phyloP scores from a whole-genome alignment of 352 stramenopile species.

The Pythium dissimile region DNA sequence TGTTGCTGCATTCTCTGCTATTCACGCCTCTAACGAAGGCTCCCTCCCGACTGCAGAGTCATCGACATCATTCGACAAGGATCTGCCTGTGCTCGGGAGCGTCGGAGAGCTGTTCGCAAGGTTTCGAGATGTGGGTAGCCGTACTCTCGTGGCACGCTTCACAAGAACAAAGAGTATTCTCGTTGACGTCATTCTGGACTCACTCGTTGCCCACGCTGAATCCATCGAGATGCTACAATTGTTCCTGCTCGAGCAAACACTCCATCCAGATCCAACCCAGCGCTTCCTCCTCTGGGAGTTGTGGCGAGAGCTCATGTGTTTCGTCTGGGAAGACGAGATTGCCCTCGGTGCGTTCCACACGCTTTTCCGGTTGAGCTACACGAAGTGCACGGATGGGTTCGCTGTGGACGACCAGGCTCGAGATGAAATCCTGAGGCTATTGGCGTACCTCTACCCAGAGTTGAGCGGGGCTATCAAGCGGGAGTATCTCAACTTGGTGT shows the following conservation, averaged over 20 bases:
- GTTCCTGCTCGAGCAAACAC: constrained; percentile 45
- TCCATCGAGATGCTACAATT: constrained; percentile 38
- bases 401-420: constrained; percentile 30
- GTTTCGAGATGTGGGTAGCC: constrained; percentile 31
- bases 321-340: constrained; percentile 38
- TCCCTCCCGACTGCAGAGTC: not conserved
- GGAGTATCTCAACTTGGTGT: constrained; percentile 42
- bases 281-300: constrained; percentile 45
- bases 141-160: constrained; percentile 11
- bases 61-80: not conserved
- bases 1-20: constrained; percentile 1
- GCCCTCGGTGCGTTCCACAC: constrained; percentile 26
- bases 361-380: constrained; percentile 33
- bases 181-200: constrained; percentile 37
- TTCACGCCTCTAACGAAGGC: constrained; percentile 1
- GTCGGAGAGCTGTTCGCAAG: constrained; percentile 34
- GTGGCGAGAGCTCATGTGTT: constrained; percentile 60
- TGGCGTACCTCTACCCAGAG: constrained; percentile 45
- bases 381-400: constrained; percentile 14
- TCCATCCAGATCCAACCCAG: constrained; percentile 40
- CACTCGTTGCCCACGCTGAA: constrained; percentile 22
- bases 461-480: constrained; percentile 36
- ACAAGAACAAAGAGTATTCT: constrained; percentile 23
- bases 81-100: not conserved
- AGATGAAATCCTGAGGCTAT: constrained; percentile 34